Conservation (phyloP, 2,329 filamentous ascomycete genomes). For the Bipolaris gigantea region DNA sequence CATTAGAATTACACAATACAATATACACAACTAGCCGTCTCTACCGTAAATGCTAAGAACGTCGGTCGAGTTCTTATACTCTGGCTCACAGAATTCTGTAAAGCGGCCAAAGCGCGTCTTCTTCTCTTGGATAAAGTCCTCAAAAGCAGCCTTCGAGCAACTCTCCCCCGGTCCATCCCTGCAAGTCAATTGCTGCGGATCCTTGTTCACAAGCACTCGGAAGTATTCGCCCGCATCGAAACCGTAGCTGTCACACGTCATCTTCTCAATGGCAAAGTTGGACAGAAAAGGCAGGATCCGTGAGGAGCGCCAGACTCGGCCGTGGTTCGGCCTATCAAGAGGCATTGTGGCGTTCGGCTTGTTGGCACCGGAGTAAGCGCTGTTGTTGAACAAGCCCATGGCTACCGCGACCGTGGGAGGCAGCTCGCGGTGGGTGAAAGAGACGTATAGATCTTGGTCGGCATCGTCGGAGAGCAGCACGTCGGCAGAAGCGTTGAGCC, state of each 20-base stretch:
- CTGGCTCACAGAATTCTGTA: slow-evolving; percentile 47
- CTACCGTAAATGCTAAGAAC: slow-evolving; percentile 29
- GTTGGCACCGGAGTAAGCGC: slow-evolving; percentile 55
- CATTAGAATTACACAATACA: slow-evolving; percentile 1
- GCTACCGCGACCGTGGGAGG: slow-evolving; percentile 68
- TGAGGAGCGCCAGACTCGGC: slow-evolving; percentile 65
- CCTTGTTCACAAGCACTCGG: slow-evolving; percentile 56
- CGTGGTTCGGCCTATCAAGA: slow-evolving; percentile 62
- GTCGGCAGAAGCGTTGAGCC: slow-evolving; percentile 64
- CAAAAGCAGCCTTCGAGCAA: slow-evolving; percentile 51
- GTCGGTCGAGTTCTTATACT: slow-evolving; percentile 50
- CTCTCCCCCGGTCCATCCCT: slow-evolving; percentile 55
- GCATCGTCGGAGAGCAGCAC: slow-evolving; percentile 51
- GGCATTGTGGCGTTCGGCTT: slow-evolving; percentile 67
- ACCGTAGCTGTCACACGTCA: slow-evolving; percentile 64
- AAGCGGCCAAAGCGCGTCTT: slow-evolving; percentile 50
- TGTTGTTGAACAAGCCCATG: slow-evolving; percentile 71
- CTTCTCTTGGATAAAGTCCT: slow-evolving; percentile 48
- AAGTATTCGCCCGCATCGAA: slow-evolving; percentile 56
- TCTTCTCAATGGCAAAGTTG: slow-evolving; percentile 67
- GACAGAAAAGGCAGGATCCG: slow-evolving; percentile 66
- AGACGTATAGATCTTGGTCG: slow-evolving; percentile 65
- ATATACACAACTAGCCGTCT: not conserved
- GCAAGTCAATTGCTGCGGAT: slow-evolving; percentile 55
- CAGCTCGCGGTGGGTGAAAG: slow-evolving; percentile 70